Evolutionary conservation across 192 early-diverging fungal genomes (phyloP), one percentile per base, ranked within the genome.

Genomic region (Backusella circina): DNA sequence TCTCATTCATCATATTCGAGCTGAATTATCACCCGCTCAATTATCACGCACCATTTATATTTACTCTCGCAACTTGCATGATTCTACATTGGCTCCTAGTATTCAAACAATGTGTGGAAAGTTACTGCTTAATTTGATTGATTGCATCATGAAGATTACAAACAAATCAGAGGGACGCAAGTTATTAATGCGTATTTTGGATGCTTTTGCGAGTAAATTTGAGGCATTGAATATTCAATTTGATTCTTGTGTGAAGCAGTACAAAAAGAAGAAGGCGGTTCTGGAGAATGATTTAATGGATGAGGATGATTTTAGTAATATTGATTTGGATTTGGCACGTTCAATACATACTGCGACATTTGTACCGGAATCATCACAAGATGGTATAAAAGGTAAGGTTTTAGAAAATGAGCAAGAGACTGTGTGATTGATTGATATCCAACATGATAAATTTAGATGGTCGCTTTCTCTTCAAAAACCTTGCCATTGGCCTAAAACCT

Each of bases 101-200:
- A 95, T 99, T 50, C 98, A 98, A 77, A 98, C 96, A 1, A 96
- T 99, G 95, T 97, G 96, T 74, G 92, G 91, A 68, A 99, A 98
- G 74, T 82, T 99, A 18, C 82, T 99, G 12, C 80, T 97, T 44
- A 96, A 96, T 79, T 80, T 98, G 30, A 93, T 96, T 15, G 98
- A 99, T 69, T 92, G 91, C 66, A 91, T 95, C 76, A 87, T 92
- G 67, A 89, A 89, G 67, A 91, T 88, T 54, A 87, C 85, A 9
- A 87, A 89, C 73, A 89, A 91, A 61, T 70, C 71, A 21, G 89
- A 88, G 74, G 89, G 85, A 84, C 87, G 93, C 36, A 86, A 88
- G 10, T 84, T 96, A 70, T 83, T 96, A n/a, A 88, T 95, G 65
- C 86, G 91, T 30, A 95, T 97, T 21, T 81, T 99, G 30, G 93